Evolutionary conservation across 352 stramenopile genomes (phyloP).

Genomic region (Phytophthora cactorum): DNA sequence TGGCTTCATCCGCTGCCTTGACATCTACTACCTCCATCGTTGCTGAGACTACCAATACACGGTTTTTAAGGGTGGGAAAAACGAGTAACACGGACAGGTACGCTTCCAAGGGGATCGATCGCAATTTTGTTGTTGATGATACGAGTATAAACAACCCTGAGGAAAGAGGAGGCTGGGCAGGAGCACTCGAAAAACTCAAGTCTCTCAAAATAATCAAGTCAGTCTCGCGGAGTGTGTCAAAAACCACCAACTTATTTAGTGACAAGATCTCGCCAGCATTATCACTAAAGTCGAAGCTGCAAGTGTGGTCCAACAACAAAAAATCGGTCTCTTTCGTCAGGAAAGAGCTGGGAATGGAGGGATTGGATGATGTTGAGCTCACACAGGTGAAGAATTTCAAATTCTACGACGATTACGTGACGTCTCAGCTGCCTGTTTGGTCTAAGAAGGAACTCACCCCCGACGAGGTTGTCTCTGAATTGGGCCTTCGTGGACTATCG

Average conservation of each 20-base stretch:
- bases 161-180: too few relatives aligned
- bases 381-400: not conserved
- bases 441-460: slow-evolving; percentile 8
- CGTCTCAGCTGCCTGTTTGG: slow-evolving; percentile 20
- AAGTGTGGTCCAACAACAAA: slow-evolving; percentile 11
- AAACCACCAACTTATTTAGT: not conserved
- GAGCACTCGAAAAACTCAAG: too few relatives aligned
- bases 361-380: not conserved
- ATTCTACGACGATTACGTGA: slow-evolving; percentile 25
- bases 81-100: not conserved
- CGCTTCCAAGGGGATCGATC: too few relatives aligned
- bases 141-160: too few relatives aligned
- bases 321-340: slow-evolving; percentile 16
- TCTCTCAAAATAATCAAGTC: not conserved
- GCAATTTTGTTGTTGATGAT: too few relatives aligned
- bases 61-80: slow-evolving; percentile 4
- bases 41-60: not conserved
- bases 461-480: not conserved
- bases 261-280: slow-evolving; percentile 9
- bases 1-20: not conserved
- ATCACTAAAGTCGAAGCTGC: slow-evolving; percentile 2
- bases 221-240: not conserved
- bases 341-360: slow-evolving; percentile 6
- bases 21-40: not conserved
- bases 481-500: slow-evolving; percentile 3